Conservation (phyloP, 2,329 filamentous ascomycete genomes). For the Kalmusia sp. region DNA sequence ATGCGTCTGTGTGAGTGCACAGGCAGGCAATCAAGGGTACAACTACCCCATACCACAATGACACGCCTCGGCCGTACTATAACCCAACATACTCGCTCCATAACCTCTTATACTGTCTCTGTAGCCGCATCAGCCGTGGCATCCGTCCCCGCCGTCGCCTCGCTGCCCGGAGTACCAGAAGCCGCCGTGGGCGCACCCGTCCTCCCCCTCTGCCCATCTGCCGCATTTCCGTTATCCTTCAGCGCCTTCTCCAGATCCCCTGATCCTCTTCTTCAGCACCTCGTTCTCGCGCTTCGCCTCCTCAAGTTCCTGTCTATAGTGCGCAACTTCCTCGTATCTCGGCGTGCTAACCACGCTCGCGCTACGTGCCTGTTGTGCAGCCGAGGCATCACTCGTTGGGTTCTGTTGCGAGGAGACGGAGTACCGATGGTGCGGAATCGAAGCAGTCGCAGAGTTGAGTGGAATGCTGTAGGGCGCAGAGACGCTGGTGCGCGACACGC, state of each 20-base stretch:
- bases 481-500: constrained; percentile 51
- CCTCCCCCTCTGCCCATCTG: constrained; percentile 40
- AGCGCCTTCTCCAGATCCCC: constrained; percentile 55
- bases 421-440: constrained; percentile 40
- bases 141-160: constrained; percentile 4
- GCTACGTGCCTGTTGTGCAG: constrained; percentile 32
- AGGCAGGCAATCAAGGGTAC: background rate
- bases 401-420: constrained; percentile 41
- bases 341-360: constrained; percentile 47
- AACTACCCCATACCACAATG: constrained; percentile 10
- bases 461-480: constrained; percentile 24
- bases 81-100: constrained; percentile 12
- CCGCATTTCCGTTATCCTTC: constrained; percentile 19
- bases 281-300: constrained; percentile 60
- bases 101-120: constrained; percentile 5
- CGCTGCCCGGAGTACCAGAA: constrained; percentile 8
- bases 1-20: background rate
- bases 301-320: constrained; percentile 55
- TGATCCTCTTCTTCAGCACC: constrained; percentile 54
- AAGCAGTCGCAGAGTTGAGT: constrained; percentile 25
- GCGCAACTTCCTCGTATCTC: constrained; percentile 52
- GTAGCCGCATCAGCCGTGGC: constrained; percentile 5
- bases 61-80: constrained; percentile 17
- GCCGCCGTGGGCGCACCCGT: constrained; percentile 27
- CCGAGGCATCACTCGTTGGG: constrained; percentile 28